A percentile compares a stretch with the other conserved stretches of the same genome.
These are phyloP conservation scores for Mallotus repandus DNA, from an alignment of 441 rosid genomes.

Conservation along the genomic window DNA sequence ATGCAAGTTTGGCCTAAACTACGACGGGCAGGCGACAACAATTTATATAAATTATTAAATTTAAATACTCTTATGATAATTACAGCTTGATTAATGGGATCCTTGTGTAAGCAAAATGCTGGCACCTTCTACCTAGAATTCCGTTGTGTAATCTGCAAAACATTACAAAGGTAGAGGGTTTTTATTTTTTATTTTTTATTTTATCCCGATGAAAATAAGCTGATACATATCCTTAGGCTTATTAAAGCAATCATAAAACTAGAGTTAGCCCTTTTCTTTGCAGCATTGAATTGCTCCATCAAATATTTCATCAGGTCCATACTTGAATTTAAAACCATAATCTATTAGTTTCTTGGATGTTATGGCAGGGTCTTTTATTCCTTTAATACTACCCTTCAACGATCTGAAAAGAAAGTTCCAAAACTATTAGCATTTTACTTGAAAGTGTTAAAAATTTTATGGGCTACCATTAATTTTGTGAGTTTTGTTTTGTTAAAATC, in stretches of 20 bases:
- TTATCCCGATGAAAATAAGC: too few species aligned
- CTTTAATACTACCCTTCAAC: slow-evolving; percentile 30
- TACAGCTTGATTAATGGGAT: too few species aligned
- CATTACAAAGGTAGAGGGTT: not conserved
- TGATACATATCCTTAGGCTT: too few species aligned
- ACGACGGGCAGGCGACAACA: too few species aligned
- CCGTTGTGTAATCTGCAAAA: not conserved
- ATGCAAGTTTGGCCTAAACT: too few species aligned
- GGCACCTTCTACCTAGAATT: too few species aligned
- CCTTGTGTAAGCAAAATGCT: not conserved
- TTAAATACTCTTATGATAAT: too few species aligned
- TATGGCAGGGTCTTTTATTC: not conserved
- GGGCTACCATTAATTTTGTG: too few species aligned
- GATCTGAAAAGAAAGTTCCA: slow-evolving; percentile 16
- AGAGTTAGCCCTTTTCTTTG: slow-evolving; percentile 32
- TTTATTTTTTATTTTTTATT: too few species aligned
- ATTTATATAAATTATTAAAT: too few species aligned
- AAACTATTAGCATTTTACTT: not conserved
- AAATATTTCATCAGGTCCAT: slow-evolving; percentile 34
- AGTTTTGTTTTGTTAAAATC: too few species aligned
- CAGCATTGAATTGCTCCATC: slow-evolving; percentile 39
- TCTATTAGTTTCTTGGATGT: slow-evolving; percentile 39
- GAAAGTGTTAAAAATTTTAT: too few species aligned
- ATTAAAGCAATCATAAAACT: not conserved
- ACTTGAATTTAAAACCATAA: slow-evolving; percentile 31